Conservation (phyloP, 352 stramenopile genomes). For the Globisporangium rhizosaccharum region DNA sequence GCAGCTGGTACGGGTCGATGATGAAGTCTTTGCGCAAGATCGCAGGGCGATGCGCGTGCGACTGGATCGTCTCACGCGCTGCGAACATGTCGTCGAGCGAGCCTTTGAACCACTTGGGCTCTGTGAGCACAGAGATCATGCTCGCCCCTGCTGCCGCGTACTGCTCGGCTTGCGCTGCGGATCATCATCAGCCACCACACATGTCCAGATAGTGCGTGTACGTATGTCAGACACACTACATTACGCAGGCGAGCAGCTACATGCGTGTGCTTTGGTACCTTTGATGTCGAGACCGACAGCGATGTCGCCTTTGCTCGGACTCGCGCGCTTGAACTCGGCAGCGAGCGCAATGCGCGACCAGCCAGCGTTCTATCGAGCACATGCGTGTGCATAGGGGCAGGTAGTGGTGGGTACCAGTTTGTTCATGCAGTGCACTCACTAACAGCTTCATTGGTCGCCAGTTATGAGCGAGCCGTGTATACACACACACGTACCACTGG, state of each 20-base stretch:
- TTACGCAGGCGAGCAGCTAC: no score
- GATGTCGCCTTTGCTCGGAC: constrained; percentile 97
- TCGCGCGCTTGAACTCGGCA: constrained; percentile 98
- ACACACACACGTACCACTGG: constrained; percentile 34
- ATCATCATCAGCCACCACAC: not conserved
- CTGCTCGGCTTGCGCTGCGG: constrained; percentile 79
- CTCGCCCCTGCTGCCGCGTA: constrained; percentile 93
- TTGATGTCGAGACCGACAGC: constrained; percentile 59
- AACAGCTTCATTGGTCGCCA: not conserved
- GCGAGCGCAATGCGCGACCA: constrained; percentile 89
- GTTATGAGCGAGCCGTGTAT: constrained; percentile 1
- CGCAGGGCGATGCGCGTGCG: constrained; percentile 41
- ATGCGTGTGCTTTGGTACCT: constrained; percentile 10
- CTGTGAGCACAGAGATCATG: constrained; percentile 97
- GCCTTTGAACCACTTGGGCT: constrained; percentile 97
- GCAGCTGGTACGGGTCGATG: constrained; percentile 91
- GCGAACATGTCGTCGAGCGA: constrained; percentile 84
- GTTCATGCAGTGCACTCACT: constrained; percentile 4
- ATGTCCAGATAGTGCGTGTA: not conserved
- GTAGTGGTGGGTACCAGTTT: not conserved
- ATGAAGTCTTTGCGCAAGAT: constrained; percentile 95
- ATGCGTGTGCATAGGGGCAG: not conserved
- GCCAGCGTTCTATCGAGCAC: constrained; percentile 30
- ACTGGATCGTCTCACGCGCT: constrained; percentile 46
- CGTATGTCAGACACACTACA: no score